These are phyloP conservation scores for Solanum tarapatanum DNA, from an alignment of 257 asterid species.

Conservation along the genomic window DNA sequence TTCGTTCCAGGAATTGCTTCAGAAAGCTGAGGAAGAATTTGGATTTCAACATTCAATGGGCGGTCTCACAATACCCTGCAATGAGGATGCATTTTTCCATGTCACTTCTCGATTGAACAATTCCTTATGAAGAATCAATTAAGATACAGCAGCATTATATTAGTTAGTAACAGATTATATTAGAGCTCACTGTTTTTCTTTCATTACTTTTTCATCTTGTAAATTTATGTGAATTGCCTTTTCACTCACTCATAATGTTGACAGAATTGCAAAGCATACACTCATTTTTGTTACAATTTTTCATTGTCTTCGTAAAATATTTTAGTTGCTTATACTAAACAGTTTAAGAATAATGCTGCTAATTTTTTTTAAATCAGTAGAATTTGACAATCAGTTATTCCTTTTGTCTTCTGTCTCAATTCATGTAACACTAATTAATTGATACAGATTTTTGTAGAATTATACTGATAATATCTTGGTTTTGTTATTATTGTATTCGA, in stretches of 20 bases:
- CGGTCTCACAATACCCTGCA: conserved; percentile 3
- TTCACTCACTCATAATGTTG: neutral
- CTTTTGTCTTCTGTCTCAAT: too few relatives aligned
- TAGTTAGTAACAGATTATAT: too few relatives aligned
- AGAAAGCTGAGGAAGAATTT: conserved; percentile 1
- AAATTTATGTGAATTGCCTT: neutral
- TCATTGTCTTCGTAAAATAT: neutral
- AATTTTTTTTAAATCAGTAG: neutral
- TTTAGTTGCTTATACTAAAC: neutral
- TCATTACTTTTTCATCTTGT: neutral
- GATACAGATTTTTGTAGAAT: neutral
- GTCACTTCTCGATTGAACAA: conserved; percentile 1
- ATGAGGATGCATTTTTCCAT: neutral
- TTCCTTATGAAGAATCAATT: too few relatives aligned
- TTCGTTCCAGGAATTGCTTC: neutral
- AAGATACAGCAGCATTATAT: neutral
- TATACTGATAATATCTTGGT: too few relatives aligned
- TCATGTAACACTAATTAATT: neutral
- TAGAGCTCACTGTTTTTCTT: too few relatives aligned
- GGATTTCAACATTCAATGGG: conserved; percentile 9
- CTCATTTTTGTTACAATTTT: too few relatives aligned
- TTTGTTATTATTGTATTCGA: too few relatives aligned
- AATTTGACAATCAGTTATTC: neutral
- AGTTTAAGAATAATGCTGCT: neutral
- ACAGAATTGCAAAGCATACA: neutral